phyloP scores from a whole-genome alignment of 1,284 basidiomycete genomes.

The Ganoderma sp. region DNA sequence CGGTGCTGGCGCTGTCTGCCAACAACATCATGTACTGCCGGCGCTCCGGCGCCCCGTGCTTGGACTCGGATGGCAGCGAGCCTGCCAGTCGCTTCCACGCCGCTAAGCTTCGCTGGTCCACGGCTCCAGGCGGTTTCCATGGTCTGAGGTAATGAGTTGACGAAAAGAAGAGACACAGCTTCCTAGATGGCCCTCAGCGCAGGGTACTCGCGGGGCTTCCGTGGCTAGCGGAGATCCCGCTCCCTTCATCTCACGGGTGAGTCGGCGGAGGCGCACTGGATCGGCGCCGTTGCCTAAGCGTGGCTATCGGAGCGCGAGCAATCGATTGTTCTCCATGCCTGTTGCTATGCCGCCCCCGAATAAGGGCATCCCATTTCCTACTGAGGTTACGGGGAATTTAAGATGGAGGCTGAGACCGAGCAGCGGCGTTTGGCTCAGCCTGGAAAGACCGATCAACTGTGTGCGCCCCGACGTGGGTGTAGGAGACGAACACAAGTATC shows the following conservation, averaged over 20 bases:
- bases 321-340: neutral
- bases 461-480: neutral
- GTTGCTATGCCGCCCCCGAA: neutral
- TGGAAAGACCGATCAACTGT: neutral
- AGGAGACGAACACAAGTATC: neutral
- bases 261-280: constrained; percentile 4
- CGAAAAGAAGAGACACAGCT: neutral
- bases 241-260: neutral
- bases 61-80: neutral
- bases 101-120: neutral
- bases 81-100: neutral
- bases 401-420: neutral
- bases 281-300: neutral
- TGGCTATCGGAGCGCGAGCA: neutral
- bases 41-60: neutral
- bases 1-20: too few species aligned
- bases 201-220: neutral
- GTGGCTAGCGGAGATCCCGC: neutral
- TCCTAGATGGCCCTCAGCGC: neutral
- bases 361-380: neutral
- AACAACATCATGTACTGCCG: neutral
- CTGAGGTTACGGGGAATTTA: neutral
- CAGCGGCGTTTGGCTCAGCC: neutral
- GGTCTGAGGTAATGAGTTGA: neutral
- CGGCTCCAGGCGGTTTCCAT: neutral